phyloP scores from a whole-genome alignment of 768 basidiomycete species.

The Collybia sordida region DNA sequence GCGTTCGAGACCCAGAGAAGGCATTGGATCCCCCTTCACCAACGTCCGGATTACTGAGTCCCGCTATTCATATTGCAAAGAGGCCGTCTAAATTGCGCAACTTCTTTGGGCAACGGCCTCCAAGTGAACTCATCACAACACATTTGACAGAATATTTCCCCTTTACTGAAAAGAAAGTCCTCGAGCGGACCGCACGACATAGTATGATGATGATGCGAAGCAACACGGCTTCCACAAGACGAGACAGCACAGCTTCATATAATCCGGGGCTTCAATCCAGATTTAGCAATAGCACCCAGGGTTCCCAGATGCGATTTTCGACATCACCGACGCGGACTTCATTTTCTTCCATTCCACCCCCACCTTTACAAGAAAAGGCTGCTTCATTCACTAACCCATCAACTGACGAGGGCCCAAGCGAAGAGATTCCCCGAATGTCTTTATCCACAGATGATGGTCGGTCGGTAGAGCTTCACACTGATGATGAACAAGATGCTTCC shows the following conservation, averaged over 20 bases:
- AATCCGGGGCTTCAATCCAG: conserved; percentile 48
- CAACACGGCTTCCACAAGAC: conserved; percentile 30
- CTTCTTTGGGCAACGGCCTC: conserved; percentile 98
- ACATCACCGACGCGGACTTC: conserved; percentile 45
- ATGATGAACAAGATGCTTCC: conserved; percentile 30
- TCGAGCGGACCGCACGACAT: conserved; percentile 85
- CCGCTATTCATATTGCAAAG: conserved; percentile 40
- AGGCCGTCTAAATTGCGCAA: conserved; percentile 79
- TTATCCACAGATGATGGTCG: conserved; percentile 73
- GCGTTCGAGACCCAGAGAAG: conserved; percentile 77
- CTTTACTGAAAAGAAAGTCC: conserved; percentile 84
- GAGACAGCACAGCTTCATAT: conserved; percentile 54
- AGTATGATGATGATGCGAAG: conserved; percentile 74
- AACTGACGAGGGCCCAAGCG: conserved; percentile 20
- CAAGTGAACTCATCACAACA: conserved; percentile 94
- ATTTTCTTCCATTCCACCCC: conserved; percentile 47
- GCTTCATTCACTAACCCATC: conserved; percentile 17
- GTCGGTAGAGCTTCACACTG: conserved; percentile 59
- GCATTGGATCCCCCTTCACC: conserved; percentile 63
- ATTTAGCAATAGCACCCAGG: conserved; percentile 64
- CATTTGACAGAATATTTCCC: conserved; percentile 97
- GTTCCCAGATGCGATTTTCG: conserved; percentile 40
- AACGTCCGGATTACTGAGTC: conserved; percentile 31
- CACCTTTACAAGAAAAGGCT: conserved; percentile 38
- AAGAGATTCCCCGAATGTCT: conserved; percentile 70